phyloP scores from a whole-genome alignment of 495 filamentous ascomycete genomes.

The Podospora anserina region DNA sequence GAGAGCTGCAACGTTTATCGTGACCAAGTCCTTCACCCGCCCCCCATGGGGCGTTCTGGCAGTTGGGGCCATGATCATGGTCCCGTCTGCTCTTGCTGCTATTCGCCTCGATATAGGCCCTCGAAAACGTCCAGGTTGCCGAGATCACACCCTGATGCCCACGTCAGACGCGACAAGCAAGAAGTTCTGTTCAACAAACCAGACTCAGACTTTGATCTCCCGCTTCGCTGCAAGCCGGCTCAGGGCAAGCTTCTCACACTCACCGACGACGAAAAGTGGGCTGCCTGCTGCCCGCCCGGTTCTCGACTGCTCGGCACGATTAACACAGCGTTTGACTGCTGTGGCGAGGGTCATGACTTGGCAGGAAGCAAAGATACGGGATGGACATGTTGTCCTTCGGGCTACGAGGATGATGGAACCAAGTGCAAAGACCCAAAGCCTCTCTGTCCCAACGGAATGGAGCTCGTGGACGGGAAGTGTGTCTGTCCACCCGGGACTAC shows the following conservation, averaged over 20 bases:
- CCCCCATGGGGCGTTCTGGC: too few species aligned
- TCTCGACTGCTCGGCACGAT: neutral
- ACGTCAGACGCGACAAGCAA: too few species aligned
- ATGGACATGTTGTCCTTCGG: neutral
- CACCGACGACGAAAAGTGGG: neutral
- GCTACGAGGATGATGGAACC: neutral
- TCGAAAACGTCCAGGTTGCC: too few species aligned
- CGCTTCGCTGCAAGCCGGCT: neutral
- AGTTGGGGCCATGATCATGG: too few species aligned
- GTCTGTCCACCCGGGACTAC: neutral
- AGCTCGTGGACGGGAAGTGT: neutral
- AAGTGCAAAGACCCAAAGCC: neutral
- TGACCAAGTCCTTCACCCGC: too few species aligned
- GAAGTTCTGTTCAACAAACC: too few species aligned
- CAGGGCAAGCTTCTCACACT: neutral
- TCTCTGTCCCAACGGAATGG: neutral
- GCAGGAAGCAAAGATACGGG: too few species aligned
- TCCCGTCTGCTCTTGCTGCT: too few species aligned
- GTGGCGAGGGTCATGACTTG: too few species aligned
- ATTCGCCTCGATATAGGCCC: too few species aligned
- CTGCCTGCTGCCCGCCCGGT: neutral
- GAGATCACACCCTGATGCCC: too few species aligned
- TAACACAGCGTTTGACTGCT: neutral
- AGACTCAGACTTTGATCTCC: neutral
- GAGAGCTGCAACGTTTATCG: too few species aligned